phyloP scores from a whole-genome alignment of 1,139 yeast genomes.

The Candida sp. region DNA sequence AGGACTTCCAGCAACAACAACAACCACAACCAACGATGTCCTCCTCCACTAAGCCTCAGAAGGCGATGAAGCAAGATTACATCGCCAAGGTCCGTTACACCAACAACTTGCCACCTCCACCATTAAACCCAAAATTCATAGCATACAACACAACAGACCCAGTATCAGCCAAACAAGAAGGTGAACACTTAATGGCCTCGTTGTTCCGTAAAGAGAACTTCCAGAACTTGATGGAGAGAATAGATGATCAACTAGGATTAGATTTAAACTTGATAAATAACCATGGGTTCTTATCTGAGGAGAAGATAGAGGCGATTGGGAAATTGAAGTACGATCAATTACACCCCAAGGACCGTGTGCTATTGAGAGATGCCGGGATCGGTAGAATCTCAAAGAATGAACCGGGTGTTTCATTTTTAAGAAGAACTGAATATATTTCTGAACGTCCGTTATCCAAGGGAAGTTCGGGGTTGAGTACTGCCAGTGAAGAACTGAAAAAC shows the following conservation, averaged over 20 bases:
- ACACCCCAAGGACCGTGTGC: conserved; percentile 77
- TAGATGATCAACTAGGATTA: conserved; percentile 80
- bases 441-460: conserved; percentile 35
- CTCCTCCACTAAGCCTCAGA: conserved; percentile 30
- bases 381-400: conserved; percentile 52
- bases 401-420: conserved; percentile 79
- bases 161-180: conserved; percentile 48
- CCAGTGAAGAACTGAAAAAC: conserved; percentile 16
- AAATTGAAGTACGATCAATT: conserved; percentile 28
- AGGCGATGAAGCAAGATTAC: conserved; percentile 76
- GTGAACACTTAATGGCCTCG: conserved; percentile 71
- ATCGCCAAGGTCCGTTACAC: conserved; percentile 86
- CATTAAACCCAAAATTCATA: conserved; percentile 86
- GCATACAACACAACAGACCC: conserved; percentile 51
- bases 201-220: conserved; percentile 81
- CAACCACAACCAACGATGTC: not conserved
- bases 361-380: conserved; percentile 80
- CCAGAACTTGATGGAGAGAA: conserved; percentile 62
- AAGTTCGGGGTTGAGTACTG: conserved; percentile 11
- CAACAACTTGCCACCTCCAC: conserved; percentile 93
- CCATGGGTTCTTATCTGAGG: conserved; percentile 65
- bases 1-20: not conserved
- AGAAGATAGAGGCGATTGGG: conserved; percentile 27
- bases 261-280: conserved; percentile 72
- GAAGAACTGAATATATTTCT: conserved; percentile 93